phyloP scores from a whole-genome alignment of 1,284 basidiomycete species.

The Ceratobasidium sp. region DNA sequence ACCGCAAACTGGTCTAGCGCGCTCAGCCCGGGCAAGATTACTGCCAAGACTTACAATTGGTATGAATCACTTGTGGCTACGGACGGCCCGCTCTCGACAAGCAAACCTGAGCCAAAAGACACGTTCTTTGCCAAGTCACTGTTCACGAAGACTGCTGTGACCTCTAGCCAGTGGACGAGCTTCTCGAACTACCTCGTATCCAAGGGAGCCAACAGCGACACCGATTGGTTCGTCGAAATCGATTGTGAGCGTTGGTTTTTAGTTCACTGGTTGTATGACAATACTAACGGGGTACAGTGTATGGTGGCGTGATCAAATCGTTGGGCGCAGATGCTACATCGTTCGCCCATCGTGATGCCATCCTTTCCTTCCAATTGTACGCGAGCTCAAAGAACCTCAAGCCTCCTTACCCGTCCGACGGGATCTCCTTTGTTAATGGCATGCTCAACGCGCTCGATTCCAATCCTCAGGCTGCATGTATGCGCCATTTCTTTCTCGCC shows the following conservation, averaged over 20 bases:
- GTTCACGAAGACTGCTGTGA: slow-evolving; percentile 37
- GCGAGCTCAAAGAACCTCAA: slow-evolving; percentile 52
- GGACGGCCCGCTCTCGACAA: slow-evolving; percentile 13
- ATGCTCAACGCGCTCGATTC: slow-evolving; percentile 47
- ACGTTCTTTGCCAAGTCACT: slow-evolving; percentile 29
- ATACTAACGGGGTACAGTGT: slow-evolving; percentile 37
- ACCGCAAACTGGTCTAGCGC: slow-evolving; percentile 7
- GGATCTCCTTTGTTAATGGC: slow-evolving; percentile 53
- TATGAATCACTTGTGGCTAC: slow-evolving; percentile 35
- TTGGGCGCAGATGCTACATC: slow-evolving; percentile 49
- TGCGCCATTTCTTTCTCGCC: slow-evolving; percentile 7
- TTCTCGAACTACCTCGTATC: slow-evolving; percentile 45
- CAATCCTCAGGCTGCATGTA: slow-evolving; percentile 46
- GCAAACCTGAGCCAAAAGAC: slow-evolving; percentile 5
- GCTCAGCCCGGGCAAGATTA: slow-evolving; percentile 31
- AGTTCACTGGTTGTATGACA: not conserved
- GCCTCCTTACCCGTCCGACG: slow-evolving; percentile 54
- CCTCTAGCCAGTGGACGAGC: slow-evolving; percentile 35
- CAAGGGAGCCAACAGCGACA: slow-evolving; percentile 20
- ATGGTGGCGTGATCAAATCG: slow-evolving; percentile 51
- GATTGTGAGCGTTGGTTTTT: slow-evolving; percentile 35
- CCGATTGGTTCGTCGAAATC: slow-evolving; percentile 46
- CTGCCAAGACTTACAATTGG: slow-evolving; percentile 33
- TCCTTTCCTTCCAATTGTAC: slow-evolving; percentile 56
- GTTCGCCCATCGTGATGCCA: slow-evolving; percentile 54